Percentiles rank a stretch among this genome's conserved stretches.
Conservation (phyloP, 306 rosid species). For the Acacia crassicarpa region DNA sequence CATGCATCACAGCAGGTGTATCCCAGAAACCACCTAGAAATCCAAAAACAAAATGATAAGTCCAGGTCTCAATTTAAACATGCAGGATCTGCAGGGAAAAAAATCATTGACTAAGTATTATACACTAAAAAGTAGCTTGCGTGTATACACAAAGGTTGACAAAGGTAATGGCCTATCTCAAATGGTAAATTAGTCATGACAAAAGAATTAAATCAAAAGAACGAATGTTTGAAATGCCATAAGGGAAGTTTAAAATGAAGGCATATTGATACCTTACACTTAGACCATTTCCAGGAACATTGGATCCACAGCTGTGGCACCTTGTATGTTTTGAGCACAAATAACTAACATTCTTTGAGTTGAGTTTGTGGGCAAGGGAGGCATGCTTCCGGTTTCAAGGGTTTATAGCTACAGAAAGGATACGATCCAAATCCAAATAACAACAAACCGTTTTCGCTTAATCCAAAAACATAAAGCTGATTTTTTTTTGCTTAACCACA, state of each 20-base stretch:
- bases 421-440: no score
- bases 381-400: no score
- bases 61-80: not conserved
- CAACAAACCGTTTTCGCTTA: no score
- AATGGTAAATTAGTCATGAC: not conserved
- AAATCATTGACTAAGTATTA: not conserved
- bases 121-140: not conserved
- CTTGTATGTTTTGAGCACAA: slow-evolving; percentile 90
- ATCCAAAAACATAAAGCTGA: no score
- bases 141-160: not conserved
- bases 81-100: not conserved
- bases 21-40: slow-evolving; percentile 91
- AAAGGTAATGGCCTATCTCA: not conserved
- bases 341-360: no score
- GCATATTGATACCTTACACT: slow-evolving; percentile 73
- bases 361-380: no score
- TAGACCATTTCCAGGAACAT: slow-evolving; percentile 95
- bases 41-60: slow-evolving; percentile 33
- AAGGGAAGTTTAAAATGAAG: not conserved
- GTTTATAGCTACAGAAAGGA: no score
- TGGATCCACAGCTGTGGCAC: slow-evolving; percentile 96
- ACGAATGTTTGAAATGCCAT: not conserved
- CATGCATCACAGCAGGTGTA: slow-evolving; percentile 99
- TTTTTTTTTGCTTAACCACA: no score
- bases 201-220: not conserved